Evolutionary conservation across 768 basidiomycete species (phyloP), one percentile per base, ranked within the genome.

Genomic region (Cystobasidium ongulense): DNA sequence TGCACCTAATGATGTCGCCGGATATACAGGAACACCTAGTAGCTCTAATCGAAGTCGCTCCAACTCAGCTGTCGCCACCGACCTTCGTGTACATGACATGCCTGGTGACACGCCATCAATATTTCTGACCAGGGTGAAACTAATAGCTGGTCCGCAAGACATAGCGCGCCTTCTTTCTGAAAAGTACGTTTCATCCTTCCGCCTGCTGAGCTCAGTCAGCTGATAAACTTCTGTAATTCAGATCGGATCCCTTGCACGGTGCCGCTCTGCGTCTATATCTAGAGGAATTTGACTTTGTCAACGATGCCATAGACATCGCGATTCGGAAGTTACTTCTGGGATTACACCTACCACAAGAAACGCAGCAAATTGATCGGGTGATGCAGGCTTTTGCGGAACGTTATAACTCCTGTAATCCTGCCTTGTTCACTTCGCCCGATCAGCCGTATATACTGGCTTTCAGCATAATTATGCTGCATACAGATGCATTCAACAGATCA

Each of bases 361-460:
- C 96, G 1, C 96, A 99, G 80, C 95, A 98, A 81, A 99, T 99
- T 74, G 96, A 99, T 81, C 86, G 96, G 72, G 91, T 97, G 61
- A 91, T 99, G 78, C 93, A 98, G 82, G 90, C 91, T 0, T 99
- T 99, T 81, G 90, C 95, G 4, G 84, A 84, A 53, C 86, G 90
- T 74, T 99, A 96, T 81, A 82, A 87, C 73, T 83, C 85, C 59
- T 92, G 92, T 80, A 95, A 98, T 80, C 88, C 89, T 62, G 85
- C 83, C 46, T 80, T 97, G 50, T 97, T 94, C 78, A 83, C 83
- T 15, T 87, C 88, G 21, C 85, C 89, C 78, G 93, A 92, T 90
- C 78, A 74, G 78, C 90, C 95, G 13, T 97, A 98, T 82, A 90
- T 98, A 64, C 84, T 98, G 59, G 92, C 95, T 15, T 98, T 97